A percentile compares a stretch with the other conserved stretches of the same genome.
phyloP scores from a whole-genome alignment of 2,329 filamentous ascomycete genomes.

The Leptographium radiaticola region DNA sequence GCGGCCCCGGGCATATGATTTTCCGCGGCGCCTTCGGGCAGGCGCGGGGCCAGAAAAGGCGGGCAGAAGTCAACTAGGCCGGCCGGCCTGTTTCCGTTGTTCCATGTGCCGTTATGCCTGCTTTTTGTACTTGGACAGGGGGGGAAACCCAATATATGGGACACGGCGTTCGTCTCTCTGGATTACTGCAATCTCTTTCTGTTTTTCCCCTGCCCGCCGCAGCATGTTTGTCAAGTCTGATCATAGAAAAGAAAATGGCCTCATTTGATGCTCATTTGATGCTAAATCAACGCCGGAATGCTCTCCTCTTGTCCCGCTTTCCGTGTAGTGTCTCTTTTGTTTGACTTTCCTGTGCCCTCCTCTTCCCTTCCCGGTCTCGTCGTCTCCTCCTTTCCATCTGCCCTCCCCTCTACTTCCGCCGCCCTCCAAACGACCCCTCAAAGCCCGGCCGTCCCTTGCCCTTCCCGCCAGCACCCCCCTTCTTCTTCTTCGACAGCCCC shows the following conservation, averaged over 20 bases:
- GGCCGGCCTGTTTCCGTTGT: too few relatives aligned
- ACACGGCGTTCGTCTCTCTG: conserved; percentile 2
- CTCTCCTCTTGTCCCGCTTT: not conserved
- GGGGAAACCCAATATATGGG: conserved; percentile 6
- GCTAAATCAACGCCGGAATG: not conserved
- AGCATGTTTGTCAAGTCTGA: not conserved
- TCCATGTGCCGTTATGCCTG: not conserved
- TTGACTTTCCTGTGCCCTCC: not conserved
- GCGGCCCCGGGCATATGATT: not conserved
- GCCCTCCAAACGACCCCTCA: conserved; percentile 53
- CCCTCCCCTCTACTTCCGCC: conserved; percentile 24
- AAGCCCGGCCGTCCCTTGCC: conserved; percentile 46
- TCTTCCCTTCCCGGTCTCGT: not conserved
- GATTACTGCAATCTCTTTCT: not conserved
- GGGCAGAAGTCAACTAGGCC: too few relatives aligned
- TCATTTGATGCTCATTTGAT: not conserved
- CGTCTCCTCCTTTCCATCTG: not conserved
- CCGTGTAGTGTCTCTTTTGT: not conserved
- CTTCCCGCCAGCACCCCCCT: conserved; percentile 23
- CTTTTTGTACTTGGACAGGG: conserved; percentile 8
- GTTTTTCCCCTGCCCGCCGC: not conserved
- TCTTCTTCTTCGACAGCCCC: conserved; percentile 33
- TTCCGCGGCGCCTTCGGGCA: not conserved
- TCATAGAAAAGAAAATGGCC: not conserved
- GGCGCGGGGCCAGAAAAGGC: too few relatives aligned